Evolutionary conservation across 768 basidiomycete genomes (phyloP).

Genomic region (Serendipita sp.): DNA sequence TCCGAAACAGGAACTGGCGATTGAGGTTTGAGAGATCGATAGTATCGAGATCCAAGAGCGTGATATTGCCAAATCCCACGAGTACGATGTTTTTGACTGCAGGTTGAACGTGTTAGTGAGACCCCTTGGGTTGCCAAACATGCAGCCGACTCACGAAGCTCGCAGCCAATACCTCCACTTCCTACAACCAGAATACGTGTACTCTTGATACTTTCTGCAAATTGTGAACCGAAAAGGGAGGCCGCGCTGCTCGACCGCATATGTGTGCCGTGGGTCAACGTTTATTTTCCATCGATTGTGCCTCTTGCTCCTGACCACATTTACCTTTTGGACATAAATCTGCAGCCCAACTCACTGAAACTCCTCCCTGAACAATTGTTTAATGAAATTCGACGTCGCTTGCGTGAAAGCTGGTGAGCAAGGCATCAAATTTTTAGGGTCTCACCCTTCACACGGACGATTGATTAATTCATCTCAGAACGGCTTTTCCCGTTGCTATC

Average conservation of each 20-base stretch:
- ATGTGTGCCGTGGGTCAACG: no score
- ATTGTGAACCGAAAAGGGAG: conserved; percentile 3
- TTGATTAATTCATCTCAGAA: no score
- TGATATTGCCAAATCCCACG: conserved; percentile 84
- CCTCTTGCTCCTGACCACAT: no score
- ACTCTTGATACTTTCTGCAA: conserved; percentile 12
- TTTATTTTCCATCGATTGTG: no score
- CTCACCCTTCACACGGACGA: no score
- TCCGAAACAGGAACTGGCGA: conserved; percentile 89
- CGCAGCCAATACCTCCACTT: conserved; percentile 94
- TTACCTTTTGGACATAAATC: no score
- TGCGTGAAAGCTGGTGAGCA: no score
- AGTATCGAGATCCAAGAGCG: conserved; percentile 89
- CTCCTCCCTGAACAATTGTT: no score
- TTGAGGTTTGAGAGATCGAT: conserved; percentile 98
- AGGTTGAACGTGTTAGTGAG: neutral
- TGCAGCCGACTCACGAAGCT: conserved; percentile 45
- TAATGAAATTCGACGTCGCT: no score
- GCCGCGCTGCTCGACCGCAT: conserved; percentile 1
- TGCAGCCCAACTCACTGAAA: no score
- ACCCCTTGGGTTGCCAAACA: neutral
- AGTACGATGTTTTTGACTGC: conserved; percentile 91
- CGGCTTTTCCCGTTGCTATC: no score
- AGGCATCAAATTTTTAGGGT: no score
- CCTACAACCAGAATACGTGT: conserved; percentile 66